Evolutionary conservation across 2,329 filamentous ascomycete genomes (phyloP), one percentile per base, ranked within the genome.

Genomic region (Aspergillus aculeatinus): DNA sequence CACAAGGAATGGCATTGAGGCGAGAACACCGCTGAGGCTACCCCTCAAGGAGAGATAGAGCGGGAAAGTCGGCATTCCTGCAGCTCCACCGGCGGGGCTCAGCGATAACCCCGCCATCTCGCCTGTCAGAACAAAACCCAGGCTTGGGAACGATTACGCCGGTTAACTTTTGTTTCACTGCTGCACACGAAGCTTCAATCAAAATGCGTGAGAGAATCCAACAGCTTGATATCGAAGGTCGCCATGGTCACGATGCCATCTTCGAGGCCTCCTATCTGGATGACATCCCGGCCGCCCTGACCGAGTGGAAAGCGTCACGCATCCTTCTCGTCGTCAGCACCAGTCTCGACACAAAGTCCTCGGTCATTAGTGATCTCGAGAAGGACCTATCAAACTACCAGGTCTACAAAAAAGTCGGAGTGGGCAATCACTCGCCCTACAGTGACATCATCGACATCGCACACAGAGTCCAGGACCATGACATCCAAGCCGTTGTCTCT

Each of bases 391-490:
- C 53, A 16, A 19, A 48, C 19, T 55, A 29, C 21, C 31, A 29
- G 53, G 27, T 55, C 31, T 47, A 55, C n/a, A 55, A 55, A n/a
- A 55, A 48, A 48, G 48, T 47, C 12, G 53, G 53, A 21, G 53
- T 55, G 44, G 53, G 53, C 16, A 55, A 27, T 48, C 53, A 55
- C 42, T 33, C 42, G n/a, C 53, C 53, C 10, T 55, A 55, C 53
- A 19, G n/a, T 19, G 53, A 55, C 42, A 48, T 48, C 27, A 48
- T 55, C 27, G 42, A 48, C 23, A 55, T 55, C 48, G 42, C 53
- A 19, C 53, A 48, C 27, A 55, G 33, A 12, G 19, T 55, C 29
- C 42, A 55, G 12, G 33, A 48, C 3, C 42, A 48, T 9, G 42
- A 48, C 27, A 55, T 39, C 10, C 27, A 55, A 16, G 42, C 42